Percentiles rank a stretch among this genome's conserved stretches.
Conservation (phyloP, 441 rosid genomes). For the Eutrema salsugineum region DNA sequence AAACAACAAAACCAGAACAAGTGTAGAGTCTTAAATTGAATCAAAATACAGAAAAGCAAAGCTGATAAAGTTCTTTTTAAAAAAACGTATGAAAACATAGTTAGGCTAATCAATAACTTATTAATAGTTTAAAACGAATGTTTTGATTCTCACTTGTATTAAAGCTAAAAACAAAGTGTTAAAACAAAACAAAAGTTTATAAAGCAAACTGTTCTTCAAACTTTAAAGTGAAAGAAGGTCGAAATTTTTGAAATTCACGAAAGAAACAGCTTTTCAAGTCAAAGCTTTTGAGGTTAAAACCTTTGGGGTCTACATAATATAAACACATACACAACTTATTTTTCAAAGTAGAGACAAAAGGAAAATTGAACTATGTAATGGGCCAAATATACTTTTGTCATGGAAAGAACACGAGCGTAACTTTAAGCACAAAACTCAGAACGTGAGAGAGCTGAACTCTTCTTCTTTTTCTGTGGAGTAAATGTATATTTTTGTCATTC, state of each 20-base stretch:
- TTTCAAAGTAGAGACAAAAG: slow-evolving; percentile 28
- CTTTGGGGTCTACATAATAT: background rate
- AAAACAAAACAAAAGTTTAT: background rate
- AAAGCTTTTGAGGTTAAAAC: slow-evolving; percentile 25
- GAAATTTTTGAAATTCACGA: slow-evolving; percentile 19
- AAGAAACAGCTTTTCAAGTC: slow-evolving; percentile 24
- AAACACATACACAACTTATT: background rate
- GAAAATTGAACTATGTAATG: slow-evolving; percentile 18
- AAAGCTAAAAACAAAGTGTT: slow-evolving; percentile 14
- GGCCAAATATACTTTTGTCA: slow-evolving; percentile 19
- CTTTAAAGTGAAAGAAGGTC: slow-evolving; percentile 13
- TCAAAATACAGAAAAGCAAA: background rate
- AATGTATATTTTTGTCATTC: slow-evolving; percentile 3
- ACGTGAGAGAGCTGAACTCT: background rate
- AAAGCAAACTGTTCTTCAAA: background rate
- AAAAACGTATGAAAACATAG: background rate
- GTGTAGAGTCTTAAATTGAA: background rate
- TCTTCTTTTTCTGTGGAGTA: slow-evolving; percentile 4
- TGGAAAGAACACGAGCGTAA: slow-evolving; percentile 21
- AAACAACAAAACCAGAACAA: background rate
- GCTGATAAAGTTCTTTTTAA: background rate
- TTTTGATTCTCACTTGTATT: background rate
- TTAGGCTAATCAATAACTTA: background rate
- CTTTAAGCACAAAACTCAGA: slow-evolving; percentile 15
- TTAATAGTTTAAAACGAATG: background rate